Conservation (phyloP, 1,284 basidiomycete genomes). For the Lignosus rhinocerotis region DNA sequence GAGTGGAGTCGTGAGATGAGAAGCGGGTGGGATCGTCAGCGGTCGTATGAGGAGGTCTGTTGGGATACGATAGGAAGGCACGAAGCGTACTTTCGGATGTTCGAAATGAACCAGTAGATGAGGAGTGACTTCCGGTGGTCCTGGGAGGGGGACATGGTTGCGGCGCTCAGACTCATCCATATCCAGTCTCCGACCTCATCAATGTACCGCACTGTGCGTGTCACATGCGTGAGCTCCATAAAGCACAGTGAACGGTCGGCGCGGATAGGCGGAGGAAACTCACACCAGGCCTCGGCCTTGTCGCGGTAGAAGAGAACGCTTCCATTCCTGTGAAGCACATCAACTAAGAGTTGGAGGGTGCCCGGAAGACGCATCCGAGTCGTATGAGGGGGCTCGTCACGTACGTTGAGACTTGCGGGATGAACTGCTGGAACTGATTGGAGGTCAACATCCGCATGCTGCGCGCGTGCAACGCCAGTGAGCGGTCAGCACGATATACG, state of each 20-base stretch:
- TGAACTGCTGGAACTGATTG: conserved; percentile 62
- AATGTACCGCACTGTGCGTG: conserved; percentile 54
- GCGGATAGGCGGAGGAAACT: conserved; percentile 29
- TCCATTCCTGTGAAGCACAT: conserved; percentile 32
- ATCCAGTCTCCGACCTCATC: conserved; percentile 52
- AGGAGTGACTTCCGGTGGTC: conserved; percentile 58
- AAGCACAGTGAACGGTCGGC: not conserved
- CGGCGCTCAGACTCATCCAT: conserved; percentile 43
- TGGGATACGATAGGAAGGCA: not conserved
- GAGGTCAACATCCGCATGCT: conserved; percentile 69
- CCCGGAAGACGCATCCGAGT: not conserved
- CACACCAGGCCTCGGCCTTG: conserved; percentile 75
- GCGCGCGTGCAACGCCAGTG: not conserved
- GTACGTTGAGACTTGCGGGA: conserved; percentile 58
- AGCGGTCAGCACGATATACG: not conserved
- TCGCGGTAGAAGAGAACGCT: conserved; percentile 50
- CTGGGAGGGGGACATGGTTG: not conserved
- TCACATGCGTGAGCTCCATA: not conserved
- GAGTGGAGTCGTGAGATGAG: not conserved
- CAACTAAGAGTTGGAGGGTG: not conserved
- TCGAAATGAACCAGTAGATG: conserved; percentile 69
- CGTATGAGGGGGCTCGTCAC: conserved; percentile 33
- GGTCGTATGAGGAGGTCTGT: no score
- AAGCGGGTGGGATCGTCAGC: not conserved
- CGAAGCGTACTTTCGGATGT: conserved; percentile 38